Base-by-base conservation (phyloP, 805 yeast genomes). In the Spathaspora girioi region DNA sequence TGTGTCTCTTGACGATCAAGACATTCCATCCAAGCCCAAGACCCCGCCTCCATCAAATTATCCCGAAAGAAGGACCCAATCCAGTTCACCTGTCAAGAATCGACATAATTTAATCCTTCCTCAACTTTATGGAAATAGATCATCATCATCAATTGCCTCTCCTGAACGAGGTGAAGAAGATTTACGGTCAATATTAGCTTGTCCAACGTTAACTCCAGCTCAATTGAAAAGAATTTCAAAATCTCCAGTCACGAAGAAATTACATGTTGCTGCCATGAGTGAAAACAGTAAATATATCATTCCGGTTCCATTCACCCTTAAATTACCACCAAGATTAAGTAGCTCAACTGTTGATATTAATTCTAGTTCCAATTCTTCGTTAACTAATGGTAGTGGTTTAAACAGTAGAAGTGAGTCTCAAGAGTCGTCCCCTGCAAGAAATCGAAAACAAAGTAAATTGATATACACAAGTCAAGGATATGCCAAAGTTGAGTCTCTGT, bases 231-330 rank as follows among this genome's bases (percentile, higher is more conserved):
- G 52, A 46, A 58, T 73, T 20, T 65, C 76, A 6, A 60, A 63
- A 9, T 69, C 75, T 8, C 76, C 77, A 1, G 49, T 68, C 1
- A 66, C 76, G 2, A 69, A 63, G 29, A 65, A 65, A 35, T 59
- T 75, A 26, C 78, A 74, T 56, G 56, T 62, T 46, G 55, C 62
- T 18, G 38, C 54, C 26, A 47, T 50, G 26, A 49, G 56, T n/a
- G 60, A 58, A 6, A 44, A 55, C 14, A 59, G 56, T 45, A 61
- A 65, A 44, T 66, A 73, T 50, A 68, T 66, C 6, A 73, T 73
- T 40, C 78, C 79, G 1, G 70, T 75, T 40, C 79, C 79, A 3
- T 73, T 74, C 55, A 67, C 73, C 5, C 56, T 75, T 41, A 63
- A 64, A 32, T 55, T 74, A 45, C 79, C 79, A 1, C 79, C 79